A percentile compares a stretch with the other conserved stretches of the same genome.
These are phyloP conservation scores for Inga oerstediana DNA, from an alignment of 306 rosid genomes.

Conservation along the genomic window DNA sequence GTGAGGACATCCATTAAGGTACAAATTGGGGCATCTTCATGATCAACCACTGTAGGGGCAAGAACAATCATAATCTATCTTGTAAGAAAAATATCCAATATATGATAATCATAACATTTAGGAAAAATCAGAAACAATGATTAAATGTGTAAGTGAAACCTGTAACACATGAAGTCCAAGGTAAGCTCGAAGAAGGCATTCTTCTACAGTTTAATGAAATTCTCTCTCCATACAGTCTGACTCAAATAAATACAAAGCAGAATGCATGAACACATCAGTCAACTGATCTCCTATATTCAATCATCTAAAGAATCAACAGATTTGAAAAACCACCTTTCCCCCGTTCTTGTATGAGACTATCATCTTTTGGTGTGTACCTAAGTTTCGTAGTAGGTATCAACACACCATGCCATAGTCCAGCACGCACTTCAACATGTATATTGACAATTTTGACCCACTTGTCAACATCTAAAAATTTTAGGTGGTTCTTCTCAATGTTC, in stretches of 20 bases:
- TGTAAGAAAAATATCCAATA: slow-evolving; percentile 25
- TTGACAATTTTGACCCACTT: slow-evolving; percentile 65
- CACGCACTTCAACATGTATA: slow-evolving; percentile 37
- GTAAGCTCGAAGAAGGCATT: slow-evolving; percentile 47
- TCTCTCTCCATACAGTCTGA: slow-evolving; percentile 55
- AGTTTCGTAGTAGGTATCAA: slow-evolving; percentile 53
- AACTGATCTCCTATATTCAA: background rate
- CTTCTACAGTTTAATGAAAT: slow-evolving; percentile 27
- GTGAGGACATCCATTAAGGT: slow-evolving; percentile 67
- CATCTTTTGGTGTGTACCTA: slow-evolving; percentile 32
- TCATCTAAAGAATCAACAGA: slow-evolving; percentile 20
- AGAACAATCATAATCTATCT: background rate
- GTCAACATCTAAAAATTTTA: slow-evolving; percentile 36
- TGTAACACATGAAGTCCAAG: slow-evolving; percentile 46
- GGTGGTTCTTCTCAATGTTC: slow-evolving; percentile 32
- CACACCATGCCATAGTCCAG: slow-evolving; percentile 59
- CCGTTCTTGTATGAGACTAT: slow-evolving; percentile 43
- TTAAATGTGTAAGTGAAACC: slow-evolving; percentile 48
- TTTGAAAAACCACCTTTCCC: slow-evolving; percentile 59
- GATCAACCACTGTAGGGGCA: slow-evolving; percentile 45
- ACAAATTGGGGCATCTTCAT: slow-evolving; percentile 25
- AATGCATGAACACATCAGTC: background rate
- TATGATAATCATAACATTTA: background rate
- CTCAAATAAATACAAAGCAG: background rate
- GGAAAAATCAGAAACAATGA: background rate